Conservation (phyloP, 768 basidiomycete species). For the Tylopilus balloui region DNA sequence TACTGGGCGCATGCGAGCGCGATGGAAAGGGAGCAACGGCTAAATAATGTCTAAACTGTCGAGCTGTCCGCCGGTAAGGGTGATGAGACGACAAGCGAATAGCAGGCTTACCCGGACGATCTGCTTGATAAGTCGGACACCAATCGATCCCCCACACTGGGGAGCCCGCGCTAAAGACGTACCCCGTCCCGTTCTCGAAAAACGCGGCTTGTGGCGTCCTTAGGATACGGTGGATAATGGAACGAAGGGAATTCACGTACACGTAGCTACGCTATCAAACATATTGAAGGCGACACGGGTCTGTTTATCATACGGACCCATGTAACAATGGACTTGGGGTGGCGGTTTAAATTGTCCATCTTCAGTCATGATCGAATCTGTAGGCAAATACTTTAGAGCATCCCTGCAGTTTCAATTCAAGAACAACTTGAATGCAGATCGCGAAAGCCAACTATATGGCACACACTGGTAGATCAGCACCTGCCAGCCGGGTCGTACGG, state of each 20-base stretch:
- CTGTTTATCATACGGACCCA: conserved; percentile 63
- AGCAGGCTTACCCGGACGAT: conserved; percentile 44
- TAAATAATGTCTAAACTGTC: conserved; percentile 68
- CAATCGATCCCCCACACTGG: conserved; percentile 92
- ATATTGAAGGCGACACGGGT: conserved; percentile 44
- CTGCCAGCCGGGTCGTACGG: conserved; percentile 42
- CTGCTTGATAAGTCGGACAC: conserved; percentile 74
- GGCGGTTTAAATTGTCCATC: conserved; percentile 49
- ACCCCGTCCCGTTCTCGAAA: conserved; percentile 52
- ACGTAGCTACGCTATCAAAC: conserved; percentile 55
- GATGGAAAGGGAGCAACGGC: conserved; percentile 77
- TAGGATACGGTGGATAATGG: background rate
- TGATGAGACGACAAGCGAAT: background rate
- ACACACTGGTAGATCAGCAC: conserved; percentile 48
- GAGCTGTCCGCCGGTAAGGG: conserved; percentile 34
- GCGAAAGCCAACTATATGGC: conserved; percentile 5
- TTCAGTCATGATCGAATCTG: conserved; percentile 44
- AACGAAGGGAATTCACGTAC: conserved; percentile 46
- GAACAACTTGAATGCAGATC: conserved; percentile 4
- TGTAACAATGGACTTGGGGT: conserved; percentile 53
- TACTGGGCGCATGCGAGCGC: conserved; percentile 54
- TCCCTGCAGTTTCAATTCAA: conserved; percentile 37
- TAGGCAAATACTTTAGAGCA: conserved; percentile 56
- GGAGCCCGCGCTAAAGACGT: conserved; percentile 82
- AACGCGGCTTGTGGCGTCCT: conserved; percentile 47